A percentile compares a stretch with the other conserved stretches of the same genome.
These are phyloP conservation scores for Aspergillus wentii DNA, from an alignment of 495 filamentous ascomycete genomes.

Conservation along the genomic window DNA sequence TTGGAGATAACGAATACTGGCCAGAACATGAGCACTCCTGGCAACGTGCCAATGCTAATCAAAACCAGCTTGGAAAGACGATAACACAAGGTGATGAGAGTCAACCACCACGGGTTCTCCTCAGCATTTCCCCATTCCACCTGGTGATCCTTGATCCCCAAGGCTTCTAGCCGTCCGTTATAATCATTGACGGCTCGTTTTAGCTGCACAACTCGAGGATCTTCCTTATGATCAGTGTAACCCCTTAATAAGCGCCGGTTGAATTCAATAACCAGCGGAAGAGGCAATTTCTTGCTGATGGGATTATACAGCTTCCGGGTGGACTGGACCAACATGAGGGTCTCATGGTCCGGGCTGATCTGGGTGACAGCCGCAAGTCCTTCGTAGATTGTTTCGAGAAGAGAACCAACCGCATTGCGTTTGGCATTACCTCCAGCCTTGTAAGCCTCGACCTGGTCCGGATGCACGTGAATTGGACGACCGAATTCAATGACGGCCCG, in stretches of 20 bases:
- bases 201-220: slow-evolving; percentile 75
- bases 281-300: slow-evolving; percentile 85
- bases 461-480: slow-evolving; percentile 74
- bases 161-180: slow-evolving; percentile 78
- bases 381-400: slow-evolving; percentile 83
- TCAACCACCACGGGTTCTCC: too few relatives aligned
- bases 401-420: slow-evolving; percentile 73
- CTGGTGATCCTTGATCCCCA: slow-evolving; percentile 92
- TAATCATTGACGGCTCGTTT: slow-evolving; percentile 78
- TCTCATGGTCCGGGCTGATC: slow-evolving; percentile 92
- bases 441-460: slow-evolving; percentile 80
- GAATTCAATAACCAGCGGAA: slow-evolving; percentile 92
- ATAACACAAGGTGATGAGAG: slow-evolving; percentile 71
- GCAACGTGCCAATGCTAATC: slow-evolving; percentile 76
- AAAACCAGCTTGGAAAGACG: slow-evolving; percentile 69
- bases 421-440: slow-evolving; percentile 73
- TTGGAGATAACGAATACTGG: slow-evolving; percentile 91
- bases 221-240: slow-evolving; percentile 88
- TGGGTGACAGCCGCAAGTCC: slow-evolving; percentile 85
- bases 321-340: slow-evolving; percentile 95
- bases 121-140: slow-evolving; percentile 90
- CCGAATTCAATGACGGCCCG: slow-evolving; percentile 96
- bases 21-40: slow-evolving; percentile 80
- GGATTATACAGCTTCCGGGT: slow-evolving; percentile 91
- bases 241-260: slow-evolving; percentile 90